Evolutionary conservation across 495 filamentous ascomycete genomes (phyloP), one percentile per base, ranked within the genome.

Genomic region (Amniculicola lignicola): DNA sequence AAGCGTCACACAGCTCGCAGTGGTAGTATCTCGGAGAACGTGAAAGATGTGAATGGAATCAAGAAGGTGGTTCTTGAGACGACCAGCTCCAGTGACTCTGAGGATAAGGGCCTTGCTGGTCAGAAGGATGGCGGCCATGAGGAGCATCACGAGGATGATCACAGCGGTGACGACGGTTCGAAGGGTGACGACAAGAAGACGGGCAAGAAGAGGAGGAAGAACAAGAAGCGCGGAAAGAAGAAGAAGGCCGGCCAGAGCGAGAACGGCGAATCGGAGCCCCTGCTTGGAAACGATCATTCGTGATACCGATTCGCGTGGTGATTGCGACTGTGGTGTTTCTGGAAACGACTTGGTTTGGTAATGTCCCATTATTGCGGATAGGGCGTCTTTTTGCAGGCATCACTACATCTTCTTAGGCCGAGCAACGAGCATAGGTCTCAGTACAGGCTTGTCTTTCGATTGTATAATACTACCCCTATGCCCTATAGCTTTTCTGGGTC

Each of bases 21-120:
- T 61, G 90, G 90, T 10, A 90, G 85, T 69, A 95, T 96, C 63
- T 92, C 89, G 0, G 89, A 95, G 70, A 90, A 90, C 63, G 78
- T 90, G 16, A 73, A 94, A 31, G 88, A 95, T 67, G 75, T 86
- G 10, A 85, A 86, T 38, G 90, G 90, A 1, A 78, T 94, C 27
- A 83, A 85, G 36, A 96, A 96, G 72, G 82, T 93, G 10, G 82
- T 96, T 9, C 79, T 96, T 10, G 86, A 91, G 59, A 82, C 85
- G 33, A 85, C 78, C 16, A 82, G 78, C 62, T 79, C 76, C 27
- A 77, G 74, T 35, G 67, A 70, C 39, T 54, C 28, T 23, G 62
- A 57, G n/a, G 62, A 44, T 6, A 51, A 41, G 23, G 37, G 15
- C 29, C n/a, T 12, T 2, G 2, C 15, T 19, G 51, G 22, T 22